Evolutionary conservation across 345 rosid species (phyloP).

Genomic region (Eucalyptus microcorys): DNA sequence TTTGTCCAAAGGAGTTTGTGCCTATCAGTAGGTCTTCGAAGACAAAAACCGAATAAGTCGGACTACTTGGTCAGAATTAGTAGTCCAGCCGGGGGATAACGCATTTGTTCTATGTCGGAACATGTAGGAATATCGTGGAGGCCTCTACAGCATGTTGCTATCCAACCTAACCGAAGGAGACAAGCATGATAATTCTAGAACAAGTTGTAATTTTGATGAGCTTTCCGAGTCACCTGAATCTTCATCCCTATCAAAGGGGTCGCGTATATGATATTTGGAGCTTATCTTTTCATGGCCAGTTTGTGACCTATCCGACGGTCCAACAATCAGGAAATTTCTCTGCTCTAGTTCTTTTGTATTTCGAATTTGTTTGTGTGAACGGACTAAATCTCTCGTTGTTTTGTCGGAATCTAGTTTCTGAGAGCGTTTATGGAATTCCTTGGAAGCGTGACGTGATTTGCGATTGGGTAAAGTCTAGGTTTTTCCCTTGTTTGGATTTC

Average conservation of each 20-base stretch:
- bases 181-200: neutral
- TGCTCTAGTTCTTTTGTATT: too few species aligned
- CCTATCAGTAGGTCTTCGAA: too few species aligned
- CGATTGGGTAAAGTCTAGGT: too few species aligned
- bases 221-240: neutral
- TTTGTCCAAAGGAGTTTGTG: too few species aligned
- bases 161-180: neutral
- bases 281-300: neutral
- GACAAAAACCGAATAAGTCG: neutral
- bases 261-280: neutral
- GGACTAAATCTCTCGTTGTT: too few species aligned
- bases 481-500: too few species aligned
- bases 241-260: neutral
- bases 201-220: neutral
- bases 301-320: too few species aligned
- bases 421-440: too few species aligned
- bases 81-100: neutral
- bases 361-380: too few species aligned
- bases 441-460: too few species aligned
- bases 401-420: too few species aligned
- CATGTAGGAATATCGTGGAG: neutral
- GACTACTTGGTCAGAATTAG: neutral
- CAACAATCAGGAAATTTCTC: too few species aligned
- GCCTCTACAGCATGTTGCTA: neutral
- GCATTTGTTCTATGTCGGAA: neutral